These are phyloP conservation scores for Furculomyces boomerangus DNA, from an alignment of 371 early-diverging fungal species.

Conservation along the genomic window DNA sequence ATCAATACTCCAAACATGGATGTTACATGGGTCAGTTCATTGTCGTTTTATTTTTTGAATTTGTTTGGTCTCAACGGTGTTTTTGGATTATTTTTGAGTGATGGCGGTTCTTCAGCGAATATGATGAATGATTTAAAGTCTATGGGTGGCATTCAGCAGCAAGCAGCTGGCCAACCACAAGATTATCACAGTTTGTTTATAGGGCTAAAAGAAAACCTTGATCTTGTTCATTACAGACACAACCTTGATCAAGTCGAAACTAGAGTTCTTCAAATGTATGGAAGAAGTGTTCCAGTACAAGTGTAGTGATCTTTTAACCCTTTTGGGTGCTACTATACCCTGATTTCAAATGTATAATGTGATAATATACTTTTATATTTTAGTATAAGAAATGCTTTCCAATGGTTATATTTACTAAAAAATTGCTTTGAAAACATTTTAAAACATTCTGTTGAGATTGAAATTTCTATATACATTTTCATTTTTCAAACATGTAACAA, in stretches of 20 bases:
- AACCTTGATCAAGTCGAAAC: constrained; percentile 67
- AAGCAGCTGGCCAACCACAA: constrained; percentile 50
- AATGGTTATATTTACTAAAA: too few species aligned
- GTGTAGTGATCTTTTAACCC: too few species aligned
- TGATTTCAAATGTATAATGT: too few species aligned
- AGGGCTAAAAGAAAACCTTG: constrained; percentile 73
- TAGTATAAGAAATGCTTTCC: too few species aligned
- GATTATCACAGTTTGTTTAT: constrained; percentile 73
- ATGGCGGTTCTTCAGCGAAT: constrained; percentile 79
- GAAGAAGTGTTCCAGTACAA: too few species aligned
- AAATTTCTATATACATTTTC: too few species aligned
- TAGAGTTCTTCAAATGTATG: constrained; percentile 61
- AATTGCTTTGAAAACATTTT: too few species aligned
- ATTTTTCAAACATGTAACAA: too few species aligned
- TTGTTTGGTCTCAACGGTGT: constrained; percentile 87
- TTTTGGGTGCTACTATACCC: too few species aligned
- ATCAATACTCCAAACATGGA: constrained; percentile 94
- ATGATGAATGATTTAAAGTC: constrained; percentile 76
- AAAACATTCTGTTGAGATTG: too few species aligned
- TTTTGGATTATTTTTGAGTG: constrained; percentile 58
- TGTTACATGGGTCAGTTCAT: constrained; percentile 89
- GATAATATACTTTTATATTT: too few species aligned
- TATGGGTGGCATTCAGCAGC: constrained; percentile 36
- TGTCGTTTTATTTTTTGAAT: constrained; percentile 96
- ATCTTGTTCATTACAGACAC: constrained; percentile 65